Evolutionary conservation across 805 yeast genomes (phyloP), one percentile per base, ranked within the genome.

Genomic region (Kodamaea kaohsiungensis): DNA sequence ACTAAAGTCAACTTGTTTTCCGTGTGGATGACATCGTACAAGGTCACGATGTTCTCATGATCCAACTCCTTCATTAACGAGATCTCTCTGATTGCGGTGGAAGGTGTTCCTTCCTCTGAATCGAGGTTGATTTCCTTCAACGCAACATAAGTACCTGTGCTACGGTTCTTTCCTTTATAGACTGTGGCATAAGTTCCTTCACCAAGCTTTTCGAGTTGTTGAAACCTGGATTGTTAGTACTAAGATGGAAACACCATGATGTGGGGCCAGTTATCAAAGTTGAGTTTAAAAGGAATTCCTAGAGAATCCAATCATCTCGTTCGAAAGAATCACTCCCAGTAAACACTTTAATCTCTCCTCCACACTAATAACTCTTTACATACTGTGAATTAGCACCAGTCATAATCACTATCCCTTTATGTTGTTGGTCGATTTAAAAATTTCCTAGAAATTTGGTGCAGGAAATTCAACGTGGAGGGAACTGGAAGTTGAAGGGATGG

Each of bases 181-280:
- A 95, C 99, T n/a, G 97, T 96, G 63, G 99, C 99, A 73, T 95
- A 95, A 0, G 99, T 90, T 48, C 97, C 97, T 73, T 90, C 97
- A 42, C 97, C 97, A 39, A 90, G 80, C 75, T 90, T 90, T 69
- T 91, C 97, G 53, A 89, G 81, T 69, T 76, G 80, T 60, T 76
- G 79, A 63, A 76, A 76, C 60, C 77, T 73, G n/a, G n/a, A 17
- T 54, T 43, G 54, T 54, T 46, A 49, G 53, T 49, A 49, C 15
- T 15, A 4, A 15, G 10, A 39, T 3, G 27, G 13, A 5, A 5
- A 12, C 35, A 5, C 25, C 35, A 30, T 12, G 35, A 12, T 30
- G 35, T 30, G 35, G 35, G 35, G 35, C 10, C 10, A 30, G 35
- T 5, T 30, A 10, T 30, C 10, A 5, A 30, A 30, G 35, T 30